These are phyloP conservation scores for Amylostereum areolatum DNA, from an alignment of 1,284 basidiomycete species.

Conservation along the genomic window DNA sequence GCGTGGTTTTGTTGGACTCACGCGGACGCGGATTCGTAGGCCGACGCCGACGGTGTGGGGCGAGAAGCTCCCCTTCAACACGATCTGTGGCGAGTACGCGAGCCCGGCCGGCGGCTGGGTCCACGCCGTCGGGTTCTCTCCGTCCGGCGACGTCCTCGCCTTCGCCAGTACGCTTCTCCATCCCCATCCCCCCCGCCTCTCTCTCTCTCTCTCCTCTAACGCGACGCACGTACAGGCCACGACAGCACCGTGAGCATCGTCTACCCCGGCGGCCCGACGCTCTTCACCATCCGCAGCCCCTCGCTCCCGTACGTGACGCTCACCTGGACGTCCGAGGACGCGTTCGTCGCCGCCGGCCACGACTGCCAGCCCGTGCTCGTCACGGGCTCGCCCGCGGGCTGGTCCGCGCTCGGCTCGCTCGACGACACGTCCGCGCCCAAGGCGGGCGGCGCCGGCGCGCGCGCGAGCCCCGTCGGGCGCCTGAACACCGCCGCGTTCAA, in stretches of 20 bases:
- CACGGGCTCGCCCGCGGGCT: constrained; percentile 64
- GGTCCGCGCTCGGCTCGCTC: constrained; percentile 77
- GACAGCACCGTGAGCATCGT: constrained; percentile 88
- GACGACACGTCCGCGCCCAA: constrained; percentile 68
- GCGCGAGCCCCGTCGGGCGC: constrained; percentile 59
- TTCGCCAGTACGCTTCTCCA: constrained; percentile 70
- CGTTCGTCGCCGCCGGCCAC: constrained; percentile 89
- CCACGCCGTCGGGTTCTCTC: constrained; percentile 92
- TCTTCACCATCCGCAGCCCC: constrained; percentile 70
- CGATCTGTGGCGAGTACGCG: constrained; percentile 90
- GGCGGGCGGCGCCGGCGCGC: constrained; percentile 30
- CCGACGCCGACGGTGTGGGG: constrained; percentile 94
- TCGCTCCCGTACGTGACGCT: constrained; percentile 81
- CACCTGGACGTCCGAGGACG: constrained; percentile 78
- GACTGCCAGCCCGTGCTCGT: constrained; percentile 95
- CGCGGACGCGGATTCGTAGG: constrained; percentile 32
- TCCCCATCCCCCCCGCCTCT: constrained; percentile 2
- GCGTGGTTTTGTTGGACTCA: background rate
- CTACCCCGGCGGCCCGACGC: constrained; percentile 71
- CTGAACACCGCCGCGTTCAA: constrained; percentile 95
- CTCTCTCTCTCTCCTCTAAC: background rate
- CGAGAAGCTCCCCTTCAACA: constrained; percentile 96
- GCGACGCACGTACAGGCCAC: constrained; percentile 53
- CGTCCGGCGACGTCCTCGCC: constrained; percentile 87
- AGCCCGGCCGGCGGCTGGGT: constrained; percentile 96